Percentiles rank a stretch among this genome's conserved stretches.
These are phyloP conservation scores for Mycena vulgaris DNA, from an alignment of 768 basidiomycete species.

Conservation along the genomic window DNA sequence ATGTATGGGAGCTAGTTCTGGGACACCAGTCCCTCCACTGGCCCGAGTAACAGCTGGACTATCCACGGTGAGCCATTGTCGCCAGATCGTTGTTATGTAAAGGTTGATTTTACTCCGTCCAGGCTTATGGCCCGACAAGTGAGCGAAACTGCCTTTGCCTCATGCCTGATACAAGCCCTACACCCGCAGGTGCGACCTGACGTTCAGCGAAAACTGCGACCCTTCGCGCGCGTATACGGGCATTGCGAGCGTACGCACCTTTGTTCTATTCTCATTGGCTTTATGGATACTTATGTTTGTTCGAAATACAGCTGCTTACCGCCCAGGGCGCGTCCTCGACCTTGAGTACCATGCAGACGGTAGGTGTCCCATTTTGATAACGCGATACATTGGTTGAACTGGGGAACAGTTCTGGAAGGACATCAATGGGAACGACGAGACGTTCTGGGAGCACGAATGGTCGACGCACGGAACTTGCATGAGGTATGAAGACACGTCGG, in stretches of 20 bases:
- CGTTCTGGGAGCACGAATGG: conserved; percentile 73
- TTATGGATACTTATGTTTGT: background rate
- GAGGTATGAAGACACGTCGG: background rate
- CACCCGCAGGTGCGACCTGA: conserved; percentile 60
- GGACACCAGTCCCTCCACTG: conserved; percentile 63
- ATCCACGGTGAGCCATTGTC: conserved; percentile 49
- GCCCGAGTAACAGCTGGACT: conserved; percentile 68
- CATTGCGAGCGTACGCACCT: conserved; percentile 52
- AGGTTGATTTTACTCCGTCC: conserved; percentile 27
- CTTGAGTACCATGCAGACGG: conserved; percentile 57
- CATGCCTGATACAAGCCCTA: conserved; percentile 48
- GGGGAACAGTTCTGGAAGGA: conserved; percentile 60
- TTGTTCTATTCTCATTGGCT: no score
- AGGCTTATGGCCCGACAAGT: conserved; percentile 71
- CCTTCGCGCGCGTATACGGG: conserved; percentile 60
- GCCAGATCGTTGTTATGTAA: background rate
- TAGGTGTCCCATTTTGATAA: background rate
- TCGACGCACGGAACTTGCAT: conserved; percentile 57
- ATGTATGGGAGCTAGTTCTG: conserved; percentile 57
- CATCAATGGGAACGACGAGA: conserved; percentile 55
- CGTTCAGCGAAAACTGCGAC: conserved; percentile 60
- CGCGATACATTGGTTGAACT: background rate
- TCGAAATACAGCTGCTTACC: conserved; percentile 53
- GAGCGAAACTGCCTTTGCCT: conserved; percentile 28
- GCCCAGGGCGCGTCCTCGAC: conserved; percentile 59